Base-by-base conservation (phyloP, 2,329 filamentous ascomycete genomes). In the Fusarium tuaranense region DNA sequence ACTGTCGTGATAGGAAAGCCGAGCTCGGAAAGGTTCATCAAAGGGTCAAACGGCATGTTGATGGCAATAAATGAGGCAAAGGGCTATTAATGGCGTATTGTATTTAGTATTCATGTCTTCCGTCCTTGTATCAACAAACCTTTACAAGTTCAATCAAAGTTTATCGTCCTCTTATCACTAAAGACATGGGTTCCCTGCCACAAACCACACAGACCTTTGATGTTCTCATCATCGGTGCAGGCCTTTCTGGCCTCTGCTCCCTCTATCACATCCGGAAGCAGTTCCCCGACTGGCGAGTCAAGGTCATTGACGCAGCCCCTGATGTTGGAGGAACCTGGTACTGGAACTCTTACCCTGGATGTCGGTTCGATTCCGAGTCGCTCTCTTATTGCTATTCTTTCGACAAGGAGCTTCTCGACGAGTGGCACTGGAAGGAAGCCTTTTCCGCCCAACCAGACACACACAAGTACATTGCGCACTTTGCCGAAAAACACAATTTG, bases 211-310 rank as follows among this genome's bases (percentile, higher is more conserved):
- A 48, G 44, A 65, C 27, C 13, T 77, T 74, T 38, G 75, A 77
- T 60, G 66, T 77, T 7, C 55, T 77, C 36, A 77, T 77, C 9
- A 32, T 78, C 3, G 76, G 76, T 20, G 62, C 76, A 4, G 76
- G 76, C 3, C 78, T 86, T 7, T 83, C 81, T 7, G 85, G 85
- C 1, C 81, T 87, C 46, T 85, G 82, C 55, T 79, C 81, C 0
- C 76, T 86, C 13, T 81, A 85, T 71, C 81, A 82, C 1, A 81
- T 87, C 70, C 78, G 80, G 10, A 67, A 86, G 41, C 79, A 55
- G 16, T 76, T 74, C n/a, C 75, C 73, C 2, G 63, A 67, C 13
- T 77, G 75, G 75, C 48, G 73, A 0, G 68, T 78, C 22, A 72
- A 65, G 27, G 69, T 71, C 3, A 27, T 79, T 3, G 77, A 79